phyloP scores from a whole-genome alignment of 768 basidiomycete species.

The Grammothele lineata region DNA sequence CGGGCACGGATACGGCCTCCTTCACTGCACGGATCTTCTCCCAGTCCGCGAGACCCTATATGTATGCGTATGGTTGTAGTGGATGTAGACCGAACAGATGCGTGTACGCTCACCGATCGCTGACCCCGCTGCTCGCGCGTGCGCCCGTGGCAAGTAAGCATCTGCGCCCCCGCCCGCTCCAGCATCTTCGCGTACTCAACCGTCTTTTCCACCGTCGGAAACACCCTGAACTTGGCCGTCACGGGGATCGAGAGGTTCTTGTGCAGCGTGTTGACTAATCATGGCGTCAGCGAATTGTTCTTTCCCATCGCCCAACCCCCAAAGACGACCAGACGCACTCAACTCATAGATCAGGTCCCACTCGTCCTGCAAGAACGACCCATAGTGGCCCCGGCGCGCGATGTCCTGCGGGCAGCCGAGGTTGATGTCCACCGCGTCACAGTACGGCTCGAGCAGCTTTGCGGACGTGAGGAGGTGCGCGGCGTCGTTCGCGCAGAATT shows the following conservation, averaged over 20 bases:
- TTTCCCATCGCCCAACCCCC: too few species aligned
- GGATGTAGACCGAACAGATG: conserved; percentile 21
- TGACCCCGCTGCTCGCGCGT: conserved; percentile 90
- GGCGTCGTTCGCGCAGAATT: conserved; percentile 92
- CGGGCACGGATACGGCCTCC: conserved; percentile 82
- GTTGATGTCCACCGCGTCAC: conserved; percentile 95
- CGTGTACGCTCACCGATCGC: conserved; percentile 44
- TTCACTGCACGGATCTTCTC: conserved; percentile 88
- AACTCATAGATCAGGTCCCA: conserved; percentile 85
- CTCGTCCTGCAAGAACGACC: conserved; percentile 89
- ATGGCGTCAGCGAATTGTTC: too few species aligned
- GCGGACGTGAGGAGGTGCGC: conserved; percentile 77
- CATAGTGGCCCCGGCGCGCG: conserved; percentile 81
- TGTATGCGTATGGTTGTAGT: too few species aligned
- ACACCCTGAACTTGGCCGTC: conserved; percentile 94
- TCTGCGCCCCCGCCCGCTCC: conserved; percentile 91
- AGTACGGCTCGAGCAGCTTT: conserved; percentile 65
- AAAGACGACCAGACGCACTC: conserved; percentile 42
- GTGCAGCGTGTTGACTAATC: conserved; percentile 80
- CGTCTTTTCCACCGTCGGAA: conserved; percentile 79
- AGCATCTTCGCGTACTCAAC: conserved; percentile 96
- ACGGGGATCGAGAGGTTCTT: conserved; percentile 84
- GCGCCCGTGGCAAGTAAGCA: conserved; percentile 91
- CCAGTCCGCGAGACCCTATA: conserved; percentile 87
- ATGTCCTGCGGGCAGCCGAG: conserved; percentile 95